A percentile compares a stretch with the other conserved stretches of the same genome.
Conservation (phyloP, 2,329 filamentous ascomycete genomes). For the Dactylellina leptospora region DNA sequence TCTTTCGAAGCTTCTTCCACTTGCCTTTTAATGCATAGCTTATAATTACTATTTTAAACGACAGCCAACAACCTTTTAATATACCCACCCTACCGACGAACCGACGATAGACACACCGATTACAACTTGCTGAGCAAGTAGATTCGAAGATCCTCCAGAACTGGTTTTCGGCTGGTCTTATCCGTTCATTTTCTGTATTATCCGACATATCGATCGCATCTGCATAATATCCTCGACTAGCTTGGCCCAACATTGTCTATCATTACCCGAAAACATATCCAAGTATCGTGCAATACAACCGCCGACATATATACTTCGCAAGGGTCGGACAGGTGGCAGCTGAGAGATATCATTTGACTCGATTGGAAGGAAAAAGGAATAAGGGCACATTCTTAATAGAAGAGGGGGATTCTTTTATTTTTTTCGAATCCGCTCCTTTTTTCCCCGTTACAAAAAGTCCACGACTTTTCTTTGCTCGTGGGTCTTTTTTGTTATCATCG, state of each 20-base stretch:
- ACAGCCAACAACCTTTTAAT: conserved; percentile 16
- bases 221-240: conserved; percentile 36
- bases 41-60: conserved; percentile 39
- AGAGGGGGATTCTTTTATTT: conserved; percentile 11
- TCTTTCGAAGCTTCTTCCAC: conserved; percentile 41
- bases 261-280: conserved; percentile 31
- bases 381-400: conserved; percentile 1
- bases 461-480: no score
- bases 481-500: background rate
- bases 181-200: conserved; percentile 30
- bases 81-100: conserved; percentile 16
- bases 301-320: no score
- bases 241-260: conserved; percentile 37
- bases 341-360: no score
- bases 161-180: conserved; percentile 45
- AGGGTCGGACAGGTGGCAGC: no score
- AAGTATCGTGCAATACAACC: background rate
- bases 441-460: no score
- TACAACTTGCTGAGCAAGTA: conserved; percentile 48
- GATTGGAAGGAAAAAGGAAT: background rate
- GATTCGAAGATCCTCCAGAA: conserved; percentile 39
- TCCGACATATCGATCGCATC: conserved; percentile 34
- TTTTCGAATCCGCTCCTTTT: background rate
- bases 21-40: conserved; percentile 23
- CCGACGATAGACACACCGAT: background rate